These are phyloP conservation scores for Russula foetens DNA, from an alignment of 768 basidiomycete genomes.

Conservation along the genomic window DNA sequence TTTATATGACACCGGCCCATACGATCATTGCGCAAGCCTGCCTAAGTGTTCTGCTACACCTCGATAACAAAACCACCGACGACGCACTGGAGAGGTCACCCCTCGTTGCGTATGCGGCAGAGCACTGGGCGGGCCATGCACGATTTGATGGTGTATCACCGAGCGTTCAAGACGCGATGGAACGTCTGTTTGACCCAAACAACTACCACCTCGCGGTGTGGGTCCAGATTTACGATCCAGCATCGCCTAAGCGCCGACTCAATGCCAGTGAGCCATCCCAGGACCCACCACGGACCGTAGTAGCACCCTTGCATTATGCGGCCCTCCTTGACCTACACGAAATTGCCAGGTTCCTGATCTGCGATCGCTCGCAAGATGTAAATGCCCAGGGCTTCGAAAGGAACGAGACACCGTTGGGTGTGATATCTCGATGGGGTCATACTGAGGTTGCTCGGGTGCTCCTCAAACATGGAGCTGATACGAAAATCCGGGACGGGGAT, in stretches of 20 bases:
- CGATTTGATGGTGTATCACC: not conserved
- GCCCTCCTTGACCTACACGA: not conserved
- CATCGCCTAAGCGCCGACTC: too few relatives aligned
- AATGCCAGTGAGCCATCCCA: not conserved
- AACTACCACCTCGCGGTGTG: not conserved
- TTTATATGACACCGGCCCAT: not conserved
- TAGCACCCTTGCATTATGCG: not conserved
- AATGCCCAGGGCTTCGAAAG: not conserved
- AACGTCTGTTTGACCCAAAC: not conserved
- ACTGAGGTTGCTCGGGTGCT: not conserved
- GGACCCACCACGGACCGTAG: not conserved
- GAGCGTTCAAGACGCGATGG: not conserved
- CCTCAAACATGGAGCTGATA: not conserved
- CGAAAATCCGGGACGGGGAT: not conserved
- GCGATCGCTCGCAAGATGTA: not conserved
- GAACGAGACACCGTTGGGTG: not conserved
- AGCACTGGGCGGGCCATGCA: not conserved
- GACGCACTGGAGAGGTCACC: not conserved
- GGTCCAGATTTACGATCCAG: not conserved
- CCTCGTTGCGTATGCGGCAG: not conserved
- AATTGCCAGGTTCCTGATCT: not conserved
- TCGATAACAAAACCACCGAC: not conserved
- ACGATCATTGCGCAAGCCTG: not conserved
- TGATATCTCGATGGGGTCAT: not conserved
- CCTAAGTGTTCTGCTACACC: not conserved